Conservation (phyloP, 2,329 filamentous ascomycete species). For the Didymella glomerata region DNA sequence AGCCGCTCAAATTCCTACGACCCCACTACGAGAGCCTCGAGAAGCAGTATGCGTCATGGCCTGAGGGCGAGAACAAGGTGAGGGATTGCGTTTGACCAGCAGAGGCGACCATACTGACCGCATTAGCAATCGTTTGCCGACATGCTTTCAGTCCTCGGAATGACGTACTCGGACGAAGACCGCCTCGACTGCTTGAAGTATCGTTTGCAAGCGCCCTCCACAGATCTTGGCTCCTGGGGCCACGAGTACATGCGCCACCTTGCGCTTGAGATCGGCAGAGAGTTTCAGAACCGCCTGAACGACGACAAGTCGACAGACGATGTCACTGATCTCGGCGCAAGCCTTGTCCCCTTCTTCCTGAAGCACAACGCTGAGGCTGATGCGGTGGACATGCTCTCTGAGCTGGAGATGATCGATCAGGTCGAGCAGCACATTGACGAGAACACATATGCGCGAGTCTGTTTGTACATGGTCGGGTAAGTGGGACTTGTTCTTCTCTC, state of each 20-base stretch:
- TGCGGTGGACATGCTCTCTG: conserved; percentile 95
- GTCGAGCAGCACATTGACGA: conserved; percentile 90
- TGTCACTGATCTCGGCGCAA: conserved; percentile 81
- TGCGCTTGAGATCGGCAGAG: conserved; percentile 93
- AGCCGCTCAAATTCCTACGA: conserved; percentile 96
- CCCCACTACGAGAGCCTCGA: conserved; percentile 93
- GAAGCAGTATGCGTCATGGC: conserved; percentile 89
- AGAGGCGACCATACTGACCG: conserved; percentile 26
- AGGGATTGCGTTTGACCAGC: neutral
- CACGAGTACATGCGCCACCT: conserved; percentile 98
- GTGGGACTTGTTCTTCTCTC: conserved; percentile 3
- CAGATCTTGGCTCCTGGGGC: conserved; percentile 96
- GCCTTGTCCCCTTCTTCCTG: conserved; percentile 91
- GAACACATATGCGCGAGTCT: conserved; percentile 91
- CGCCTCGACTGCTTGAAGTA: conserved; percentile 96
- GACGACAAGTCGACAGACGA: conserved; percentile 86
- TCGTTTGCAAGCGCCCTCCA: conserved; percentile 84
- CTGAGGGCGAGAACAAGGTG: conserved; percentile 82
- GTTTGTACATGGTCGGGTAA: conserved; percentile 89
- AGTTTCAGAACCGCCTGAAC: conserved; percentile 86
- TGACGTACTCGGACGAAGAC: conserved; percentile 98
- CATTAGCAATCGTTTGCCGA: conserved; percentile 80
- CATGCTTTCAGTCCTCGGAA: conserved; percentile 94
- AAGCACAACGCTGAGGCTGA: conserved; percentile 98
- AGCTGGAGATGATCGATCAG: conserved; percentile 95